phyloP scores from a whole-genome alignment of 2,329 filamentous ascomycete genomes.

The Aspergillus sp. region DNA sequence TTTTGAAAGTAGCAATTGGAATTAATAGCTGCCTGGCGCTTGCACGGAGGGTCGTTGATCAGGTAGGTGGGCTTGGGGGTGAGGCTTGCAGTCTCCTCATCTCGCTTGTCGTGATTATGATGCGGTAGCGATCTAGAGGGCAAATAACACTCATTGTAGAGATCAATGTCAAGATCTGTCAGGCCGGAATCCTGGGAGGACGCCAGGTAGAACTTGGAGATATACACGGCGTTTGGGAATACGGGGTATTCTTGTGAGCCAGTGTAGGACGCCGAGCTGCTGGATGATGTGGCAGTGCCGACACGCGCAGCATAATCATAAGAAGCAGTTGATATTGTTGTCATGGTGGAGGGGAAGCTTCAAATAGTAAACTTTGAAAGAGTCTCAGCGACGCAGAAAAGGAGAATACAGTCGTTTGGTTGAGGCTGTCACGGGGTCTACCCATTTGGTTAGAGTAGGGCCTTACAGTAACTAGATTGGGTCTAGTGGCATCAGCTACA shows the following conservation, averaged over 20 bases:
- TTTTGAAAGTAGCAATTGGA: not conserved
- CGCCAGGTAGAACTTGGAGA: not conserved
- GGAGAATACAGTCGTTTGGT: not conserved
- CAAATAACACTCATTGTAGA: conserved; percentile 1
- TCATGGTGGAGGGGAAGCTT: not conserved
- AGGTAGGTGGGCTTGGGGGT: not conserved
- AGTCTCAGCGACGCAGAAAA: not conserved
- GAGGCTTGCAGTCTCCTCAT: not conserved
- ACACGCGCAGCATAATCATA: not conserved
- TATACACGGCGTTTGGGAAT: not conserved
- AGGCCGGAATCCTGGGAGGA: not conserved
- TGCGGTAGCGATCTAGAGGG: not conserved
- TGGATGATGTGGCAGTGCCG: not conserved
- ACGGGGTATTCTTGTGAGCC: not conserved
- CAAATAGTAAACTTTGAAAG: not conserved
- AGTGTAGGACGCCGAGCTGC: not conserved
- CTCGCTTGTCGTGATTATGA: not conserved
- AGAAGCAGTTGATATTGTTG: not conserved
- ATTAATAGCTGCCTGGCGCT: not conserved
- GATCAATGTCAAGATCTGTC: not conserved
- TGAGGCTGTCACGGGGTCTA: not conserved
- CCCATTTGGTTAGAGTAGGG: not conserved
- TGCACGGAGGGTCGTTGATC: not conserved
- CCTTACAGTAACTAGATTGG: not conserved
- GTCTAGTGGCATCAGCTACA: not conserved